These are phyloP conservation scores for Lipomyces orientalis DNA, from an alignment of 805 yeast species.

Conservation along the genomic window DNA sequence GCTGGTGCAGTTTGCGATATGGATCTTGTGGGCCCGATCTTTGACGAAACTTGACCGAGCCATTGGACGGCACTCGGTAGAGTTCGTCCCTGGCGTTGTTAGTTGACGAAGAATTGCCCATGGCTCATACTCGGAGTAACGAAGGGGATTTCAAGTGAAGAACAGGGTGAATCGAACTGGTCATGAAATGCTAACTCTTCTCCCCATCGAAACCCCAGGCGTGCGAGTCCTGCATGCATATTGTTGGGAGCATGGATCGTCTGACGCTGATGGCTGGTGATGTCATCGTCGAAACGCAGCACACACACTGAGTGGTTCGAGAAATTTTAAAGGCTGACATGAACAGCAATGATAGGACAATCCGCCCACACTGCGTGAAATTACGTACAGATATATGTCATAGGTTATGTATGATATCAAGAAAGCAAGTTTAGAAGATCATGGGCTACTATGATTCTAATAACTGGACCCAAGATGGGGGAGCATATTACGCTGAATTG, in stretches of 20 bases:
- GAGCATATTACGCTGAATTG: conserved; percentile 23
- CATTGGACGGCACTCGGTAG: neutral
- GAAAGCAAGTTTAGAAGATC: neutral
- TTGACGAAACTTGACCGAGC: conserved; percentile 1
- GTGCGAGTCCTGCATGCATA: neutral
- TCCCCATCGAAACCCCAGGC: neutral
- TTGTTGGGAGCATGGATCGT: conserved; percentile 3
- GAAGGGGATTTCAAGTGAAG: no score
- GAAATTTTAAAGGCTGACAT: no score
- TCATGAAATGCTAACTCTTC: neutral
- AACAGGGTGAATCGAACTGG: neutral
- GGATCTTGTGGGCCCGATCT: conserved; percentile 17
- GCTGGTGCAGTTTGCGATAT: conserved; percentile 41
- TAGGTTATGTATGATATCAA: neutral
- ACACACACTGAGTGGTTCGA: neutral
- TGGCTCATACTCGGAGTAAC: neutral
- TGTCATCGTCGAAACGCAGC: neutral
- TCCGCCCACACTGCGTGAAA: neutral
- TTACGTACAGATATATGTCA: neutral
- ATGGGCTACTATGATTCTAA: conserved; percentile 2
- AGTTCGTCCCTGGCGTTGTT: neutral
- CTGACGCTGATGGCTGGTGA: neutral
- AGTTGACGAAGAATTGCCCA: conserved; percentile 4
- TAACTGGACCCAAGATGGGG: neutral
- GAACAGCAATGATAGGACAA: neutral